Evolutionary conservation across 495 filamentous ascomycete species (phyloP), one percentile per base, ranked within the genome.

Genomic region (Talaromyces adpressus): DNA sequence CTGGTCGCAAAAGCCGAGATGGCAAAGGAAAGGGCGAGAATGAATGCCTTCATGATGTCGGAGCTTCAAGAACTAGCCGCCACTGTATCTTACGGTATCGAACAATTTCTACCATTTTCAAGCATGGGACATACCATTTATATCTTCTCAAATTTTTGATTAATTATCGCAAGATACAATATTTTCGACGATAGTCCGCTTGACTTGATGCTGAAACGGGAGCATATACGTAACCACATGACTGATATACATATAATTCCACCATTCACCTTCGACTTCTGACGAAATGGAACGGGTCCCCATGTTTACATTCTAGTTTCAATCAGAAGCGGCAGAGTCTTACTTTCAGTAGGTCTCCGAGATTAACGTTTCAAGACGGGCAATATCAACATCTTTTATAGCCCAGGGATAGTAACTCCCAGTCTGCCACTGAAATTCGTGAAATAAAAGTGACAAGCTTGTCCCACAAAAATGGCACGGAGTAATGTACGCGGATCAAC

Each of bases 1-100:
- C 71, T 69, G 36, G 71, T 73, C 16, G 78, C 75, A 36, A 73
- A 64, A 57, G 64, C 75, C 12, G 77, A 52, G 25, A 68, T 65
- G 22, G 70, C 71, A 45, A 72, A 70, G 29, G n/a, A 6, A 5
- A 58, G 30, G 3, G 30, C 9, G n/a, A 36, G 8, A 11, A 58
- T 18, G 8, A 36, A 58, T 18, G 27, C 36, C 56, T 58, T 58
- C 56, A 58, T 58, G 1, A 8, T 58, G 56, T 11, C 18, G 18
- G 8, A 20, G 0, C 29, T 30, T 30, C 29, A 30, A 30, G 29
- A 30, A 7, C 29, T 30, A 30, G 29, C 0, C 29, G 27, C 29
- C 29, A 30, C 29, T 30, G 6, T 30, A 7, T 30, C 29, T 30
- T 30, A 30, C 7, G 6, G 6, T 30, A 30, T 30, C 29, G 29